Percentiles rank a stretch among this genome's conserved stretches.
These are phyloP conservation scores for Mortierella sp. DNA, from an alignment of 371 early-diverging fungal species.

Conservation along the genomic window DNA sequence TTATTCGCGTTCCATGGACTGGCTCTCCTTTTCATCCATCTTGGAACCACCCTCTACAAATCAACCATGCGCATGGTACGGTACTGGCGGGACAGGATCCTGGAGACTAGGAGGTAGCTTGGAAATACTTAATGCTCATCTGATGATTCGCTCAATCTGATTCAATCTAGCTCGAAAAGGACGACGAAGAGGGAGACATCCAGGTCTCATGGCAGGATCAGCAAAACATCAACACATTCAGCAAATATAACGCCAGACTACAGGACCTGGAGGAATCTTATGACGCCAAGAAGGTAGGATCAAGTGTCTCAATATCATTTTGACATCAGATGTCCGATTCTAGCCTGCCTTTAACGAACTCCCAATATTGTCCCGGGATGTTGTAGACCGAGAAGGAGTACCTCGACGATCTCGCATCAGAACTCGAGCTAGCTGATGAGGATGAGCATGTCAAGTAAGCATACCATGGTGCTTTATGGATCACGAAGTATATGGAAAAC, in stretches of 20 bases:
- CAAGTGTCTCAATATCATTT: too few species aligned
- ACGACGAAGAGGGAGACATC: constrained; percentile 86
- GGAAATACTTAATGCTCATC: too few species aligned
- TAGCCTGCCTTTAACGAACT: too few species aligned
- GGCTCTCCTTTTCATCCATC: too few species aligned
- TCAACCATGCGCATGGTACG: constrained; percentile 10
- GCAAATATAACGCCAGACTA: constrained; percentile 83
- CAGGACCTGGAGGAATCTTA: constrained; percentile 85
- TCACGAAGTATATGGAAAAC: too few species aligned
- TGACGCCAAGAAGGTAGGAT: constrained; percentile 80
- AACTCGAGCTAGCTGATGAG: constrained; percentile 94
- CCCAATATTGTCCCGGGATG: too few species aligned
- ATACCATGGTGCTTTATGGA: too few species aligned
- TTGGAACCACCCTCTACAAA: not conserved
- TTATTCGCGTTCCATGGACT: too few species aligned
- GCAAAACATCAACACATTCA: constrained; percentile 92
- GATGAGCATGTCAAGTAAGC: constrained; percentile 78
- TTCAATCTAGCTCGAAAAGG: constrained; percentile 66
- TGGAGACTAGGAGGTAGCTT: not conserved
- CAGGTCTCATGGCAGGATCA: constrained; percentile 97
- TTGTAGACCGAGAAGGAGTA: constrained; percentile 84
- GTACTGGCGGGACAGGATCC: too few species aligned
- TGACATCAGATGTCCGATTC: too few species aligned
- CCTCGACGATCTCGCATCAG: constrained; percentile 89
- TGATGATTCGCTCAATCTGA: not conserved